phyloP scores from a whole-genome alignment of 495 filamentous ascomycete species.

The Penicillium robsamsonii region DNA sequence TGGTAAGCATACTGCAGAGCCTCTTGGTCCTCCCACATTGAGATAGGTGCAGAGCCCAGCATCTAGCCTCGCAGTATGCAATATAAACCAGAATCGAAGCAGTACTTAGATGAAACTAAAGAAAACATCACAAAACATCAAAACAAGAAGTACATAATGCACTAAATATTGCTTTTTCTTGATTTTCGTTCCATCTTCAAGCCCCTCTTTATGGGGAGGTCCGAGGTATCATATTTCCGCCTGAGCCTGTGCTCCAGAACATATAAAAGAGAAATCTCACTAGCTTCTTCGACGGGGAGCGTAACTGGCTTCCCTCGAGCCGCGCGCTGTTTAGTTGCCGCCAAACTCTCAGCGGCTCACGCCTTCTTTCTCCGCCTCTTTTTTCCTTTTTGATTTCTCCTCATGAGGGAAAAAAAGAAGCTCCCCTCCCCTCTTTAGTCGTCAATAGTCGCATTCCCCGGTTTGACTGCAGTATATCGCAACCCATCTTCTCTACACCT shows the following conservation, averaged over 20 bases:
- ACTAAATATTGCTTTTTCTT: constrained; percentile 9
- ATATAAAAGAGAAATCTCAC: constrained; percentile 17
- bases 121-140: background rate
- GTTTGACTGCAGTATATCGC: background rate
- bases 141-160: background rate
- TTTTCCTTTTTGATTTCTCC: constrained; percentile 7
- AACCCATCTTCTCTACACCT: constrained; percentile 12
- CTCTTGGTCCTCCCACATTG: background rate
- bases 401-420: constrained; percentile 1
- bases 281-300: constrained; percentile 15
- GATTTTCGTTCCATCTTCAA: background rate
- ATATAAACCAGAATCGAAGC: background rate
- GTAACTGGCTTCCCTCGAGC: constrained; percentile 24
- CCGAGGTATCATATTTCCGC: constrained; percentile 27
- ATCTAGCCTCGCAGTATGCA: constrained; percentile 1
- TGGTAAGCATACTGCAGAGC: constrained; percentile 1
- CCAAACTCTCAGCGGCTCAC: constrained; percentile 18
- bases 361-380: constrained; percentile 13
- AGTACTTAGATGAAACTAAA: background rate
- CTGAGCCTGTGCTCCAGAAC: constrained; percentile 17
- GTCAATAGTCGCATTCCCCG: constrained; percentile 8
- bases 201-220: constrained; percentile 12
- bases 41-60: constrained; percentile 4
- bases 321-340: constrained; percentile 24
- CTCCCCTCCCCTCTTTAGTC: background rate